Evolutionary conservation across 192 early-diverging fungal species (phyloP).

Genomic region (Diversispora epigaea): DNA sequence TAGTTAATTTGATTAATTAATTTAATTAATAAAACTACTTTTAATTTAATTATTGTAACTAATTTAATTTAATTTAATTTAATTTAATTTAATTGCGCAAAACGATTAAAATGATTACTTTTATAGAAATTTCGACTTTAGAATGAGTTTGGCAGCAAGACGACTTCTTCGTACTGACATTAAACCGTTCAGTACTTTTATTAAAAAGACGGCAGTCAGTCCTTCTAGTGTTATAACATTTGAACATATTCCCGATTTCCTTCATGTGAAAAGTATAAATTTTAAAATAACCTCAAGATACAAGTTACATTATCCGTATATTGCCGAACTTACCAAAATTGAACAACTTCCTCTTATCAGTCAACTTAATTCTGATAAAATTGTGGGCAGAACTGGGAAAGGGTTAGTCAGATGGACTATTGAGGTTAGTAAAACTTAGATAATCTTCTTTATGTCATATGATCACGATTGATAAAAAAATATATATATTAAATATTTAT

Average conservation of each 20-base stretch:
- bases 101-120: too few relatives aligned
- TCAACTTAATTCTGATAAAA: conserved; percentile 36
- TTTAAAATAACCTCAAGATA: conserved; percentile 36
- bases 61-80: too few relatives aligned
- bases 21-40: too few relatives aligned
- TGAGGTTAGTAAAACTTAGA: conserved; percentile 31
- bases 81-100: too few relatives aligned
- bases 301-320: conserved; percentile 44
- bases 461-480: not conserved
- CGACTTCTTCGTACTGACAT: conserved; percentile 37
- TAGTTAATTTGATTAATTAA: not conserved
- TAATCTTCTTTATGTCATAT: not conserved
- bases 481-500: not conserved
- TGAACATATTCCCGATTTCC: conserved; percentile 42
- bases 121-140: conserved; percentile 44
- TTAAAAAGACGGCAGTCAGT: conserved; percentile 42
- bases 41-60: too few relatives aligned
- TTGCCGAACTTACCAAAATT: conserved; percentile 42
- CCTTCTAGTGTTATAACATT: conserved; percentile 35
- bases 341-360: conserved; percentile 34
- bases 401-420: conserved; percentile 39
- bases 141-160: conserved; percentile 32
- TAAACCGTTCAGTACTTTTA: conserved; percentile 46
- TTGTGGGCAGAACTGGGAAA: conserved; percentile 33
- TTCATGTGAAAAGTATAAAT: conserved; percentile 37